Conservation (phyloP, 2,329 filamentous ascomycete genomes). For the Ceratocystis colombiana region DNA sequence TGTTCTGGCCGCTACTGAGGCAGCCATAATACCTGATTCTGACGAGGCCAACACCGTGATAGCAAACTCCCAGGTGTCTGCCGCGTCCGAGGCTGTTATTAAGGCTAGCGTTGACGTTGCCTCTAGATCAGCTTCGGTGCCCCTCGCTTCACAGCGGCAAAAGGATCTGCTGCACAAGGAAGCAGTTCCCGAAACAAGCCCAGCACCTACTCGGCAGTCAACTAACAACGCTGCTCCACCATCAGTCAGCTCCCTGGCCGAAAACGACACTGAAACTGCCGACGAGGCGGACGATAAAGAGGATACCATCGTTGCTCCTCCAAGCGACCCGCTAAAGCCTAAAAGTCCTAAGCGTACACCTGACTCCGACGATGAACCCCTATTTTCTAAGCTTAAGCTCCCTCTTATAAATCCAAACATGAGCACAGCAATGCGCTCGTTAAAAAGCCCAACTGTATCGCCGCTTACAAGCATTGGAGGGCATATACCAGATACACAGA, state of each 20-base stretch:
- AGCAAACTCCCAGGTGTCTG: constrained; percentile 20
- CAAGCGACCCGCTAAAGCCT: background rate
- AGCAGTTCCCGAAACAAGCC: constrained; percentile 23
- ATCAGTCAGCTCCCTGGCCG: background rate
- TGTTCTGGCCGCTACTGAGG: background rate
- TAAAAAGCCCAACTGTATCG: constrained; percentile 22
- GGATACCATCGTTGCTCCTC: background rate
- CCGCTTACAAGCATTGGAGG: constrained; percentile 18
- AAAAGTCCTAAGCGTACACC: background rate
- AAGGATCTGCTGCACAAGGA: constrained; percentile 14
- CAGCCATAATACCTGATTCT: constrained; percentile 13
- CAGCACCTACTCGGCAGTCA: constrained; percentile 14
- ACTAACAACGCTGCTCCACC: background rate
- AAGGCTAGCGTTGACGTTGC: constrained; percentile 13
- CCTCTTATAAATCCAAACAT: constrained; percentile 1
- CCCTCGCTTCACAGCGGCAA: constrained; percentile 1
- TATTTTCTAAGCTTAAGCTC: constrained; percentile 19
- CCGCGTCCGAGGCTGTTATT: constrained; percentile 1
- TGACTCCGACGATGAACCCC: constrained; percentile 12
- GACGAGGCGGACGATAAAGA: constrained; percentile 12
- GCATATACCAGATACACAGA: constrained; percentile 23
- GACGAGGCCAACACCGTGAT: constrained; percentile 18
- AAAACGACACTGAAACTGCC: constrained; percentile 2
- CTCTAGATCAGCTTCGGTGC: background rate
- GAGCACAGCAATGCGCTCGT: background rate